A percentile compares a stretch with the other conserved stretches of the same genome.
phyloP scores from a whole-genome alignment of 345 rosid species.

The Salix koriyanagi region DNA sequence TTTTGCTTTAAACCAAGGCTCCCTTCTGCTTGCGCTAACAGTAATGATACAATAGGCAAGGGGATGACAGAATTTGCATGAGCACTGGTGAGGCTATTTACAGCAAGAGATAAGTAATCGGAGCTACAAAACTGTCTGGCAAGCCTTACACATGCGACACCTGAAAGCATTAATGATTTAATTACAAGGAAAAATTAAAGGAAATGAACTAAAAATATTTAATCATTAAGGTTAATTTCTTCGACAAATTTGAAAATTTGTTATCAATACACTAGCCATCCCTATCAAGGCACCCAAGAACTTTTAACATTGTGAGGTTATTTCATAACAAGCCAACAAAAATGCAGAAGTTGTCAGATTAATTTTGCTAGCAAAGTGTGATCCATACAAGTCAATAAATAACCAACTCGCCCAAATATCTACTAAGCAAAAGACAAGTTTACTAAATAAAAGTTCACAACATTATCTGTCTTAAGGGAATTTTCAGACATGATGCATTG shows the following conservation, averaged over 20 bases:
- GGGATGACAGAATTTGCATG: constrained; percentile 41
- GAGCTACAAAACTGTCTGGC: constrained; percentile 57
- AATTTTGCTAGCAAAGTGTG: neutral
- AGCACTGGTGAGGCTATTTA: constrained; percentile 60
- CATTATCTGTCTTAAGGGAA: neutral
- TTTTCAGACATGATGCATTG: neutral
- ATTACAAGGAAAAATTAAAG: neutral
- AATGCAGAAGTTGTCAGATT: neutral
- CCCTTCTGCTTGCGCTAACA: constrained; percentile 90
- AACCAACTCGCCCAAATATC: neutral
- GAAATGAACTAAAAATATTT: neutral
- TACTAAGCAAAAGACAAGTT: neutral
- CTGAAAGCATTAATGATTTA: constrained; percentile 33
- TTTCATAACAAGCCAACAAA: neutral
- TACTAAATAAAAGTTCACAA: neutral
- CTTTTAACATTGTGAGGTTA: neutral
- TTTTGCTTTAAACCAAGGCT: constrained; percentile 69
- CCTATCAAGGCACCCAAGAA: neutral
- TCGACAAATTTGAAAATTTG: too few relatives aligned
- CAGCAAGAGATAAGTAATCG: constrained; percentile 50
- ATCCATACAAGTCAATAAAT: neutral
- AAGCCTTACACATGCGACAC: constrained; percentile 62
- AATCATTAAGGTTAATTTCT: neutral
- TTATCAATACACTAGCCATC: too few relatives aligned
- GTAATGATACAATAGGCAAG: constrained; percentile 58